A percentile compares a stretch with the other conserved stretches of the same genome.
Conservation (phyloP, 1,139 yeast genomes). For the Meyerozyma athensensis region DNA sequence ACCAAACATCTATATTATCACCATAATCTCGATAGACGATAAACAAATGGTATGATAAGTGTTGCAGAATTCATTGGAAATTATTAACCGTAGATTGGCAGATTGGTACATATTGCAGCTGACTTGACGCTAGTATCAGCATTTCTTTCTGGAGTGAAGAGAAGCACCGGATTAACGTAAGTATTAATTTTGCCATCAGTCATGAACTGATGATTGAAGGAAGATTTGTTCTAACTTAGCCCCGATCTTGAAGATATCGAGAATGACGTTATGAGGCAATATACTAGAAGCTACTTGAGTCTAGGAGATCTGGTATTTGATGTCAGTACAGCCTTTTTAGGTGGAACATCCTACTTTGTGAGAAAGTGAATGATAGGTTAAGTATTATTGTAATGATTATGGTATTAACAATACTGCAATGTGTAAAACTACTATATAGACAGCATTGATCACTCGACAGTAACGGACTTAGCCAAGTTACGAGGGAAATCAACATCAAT, state of each 20-base stretch:
- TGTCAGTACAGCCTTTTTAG: slow-evolving; percentile 64
- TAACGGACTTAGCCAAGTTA: slow-evolving; percentile 96
- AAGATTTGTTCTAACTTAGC: slow-evolving; percentile 11
- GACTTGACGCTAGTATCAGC: slow-evolving; percentile 80
- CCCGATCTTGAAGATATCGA: slow-evolving; percentile 31
- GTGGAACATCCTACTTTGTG: slow-evolving; percentile 68
- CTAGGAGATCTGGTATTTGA: slow-evolving; percentile 86
- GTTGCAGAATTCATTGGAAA: too few species aligned
- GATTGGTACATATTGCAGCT: slow-evolving; percentile 58
- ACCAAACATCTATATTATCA: too few species aligned
- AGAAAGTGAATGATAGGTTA: slow-evolving; percentile 34
- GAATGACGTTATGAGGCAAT: slow-evolving; percentile 50
- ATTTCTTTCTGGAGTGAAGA: slow-evolving; percentile 81
- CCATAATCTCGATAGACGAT: too few species aligned
- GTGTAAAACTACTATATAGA: background rate
- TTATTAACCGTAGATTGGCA: slow-evolving; percentile 40
- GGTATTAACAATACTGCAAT: background rate
- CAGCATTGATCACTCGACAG: slow-evolving; percentile 61
- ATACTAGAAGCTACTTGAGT: slow-evolving; percentile 64
- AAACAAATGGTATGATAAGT: slow-evolving; percentile 1
- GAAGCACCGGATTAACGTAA: slow-evolving; percentile 76
- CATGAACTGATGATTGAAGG: too few species aligned
- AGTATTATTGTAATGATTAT: background rate
- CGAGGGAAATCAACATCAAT: slow-evolving; percentile 98
- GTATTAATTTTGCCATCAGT: slow-evolving; percentile 15